Evolutionary conservation across 1,284 basidiomycete genomes (phyloP).

Genomic region (Mycena sp.): DNA sequence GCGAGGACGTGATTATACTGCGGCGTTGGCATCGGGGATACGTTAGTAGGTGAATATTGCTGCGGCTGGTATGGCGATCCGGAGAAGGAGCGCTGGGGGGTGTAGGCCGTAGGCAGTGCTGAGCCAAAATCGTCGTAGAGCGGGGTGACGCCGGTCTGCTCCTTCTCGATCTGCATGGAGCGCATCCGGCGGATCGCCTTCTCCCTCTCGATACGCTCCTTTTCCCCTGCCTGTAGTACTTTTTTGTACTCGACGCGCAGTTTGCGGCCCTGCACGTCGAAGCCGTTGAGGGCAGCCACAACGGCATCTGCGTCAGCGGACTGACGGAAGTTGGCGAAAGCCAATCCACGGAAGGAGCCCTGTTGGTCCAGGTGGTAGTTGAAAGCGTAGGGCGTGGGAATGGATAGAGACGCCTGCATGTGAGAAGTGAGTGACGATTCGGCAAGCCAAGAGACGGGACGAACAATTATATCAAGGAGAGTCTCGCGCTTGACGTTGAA

Average conservation of each 20-base stretch:
- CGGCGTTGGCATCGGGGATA: slow-evolving; percentile 66
- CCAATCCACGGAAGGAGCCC: slow-evolving; percentile 96
- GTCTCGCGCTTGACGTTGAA: slow-evolving; percentile 98
- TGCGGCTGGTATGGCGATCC: slow-evolving; percentile 65
- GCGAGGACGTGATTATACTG: slow-evolving; percentile 64
- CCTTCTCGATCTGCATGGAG: slow-evolving; percentile 93
- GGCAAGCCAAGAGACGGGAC: slow-evolving; percentile 41
- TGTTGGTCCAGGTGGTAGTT: slow-evolving; percentile 97
- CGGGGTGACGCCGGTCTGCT: slow-evolving; percentile 51
- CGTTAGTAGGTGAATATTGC: slow-evolving; percentile 68
- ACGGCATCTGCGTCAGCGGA: slow-evolving; percentile 94
- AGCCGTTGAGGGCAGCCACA: slow-evolving; percentile 94
- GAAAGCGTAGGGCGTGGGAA: slow-evolving; percentile 99
- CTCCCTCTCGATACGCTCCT: slow-evolving; percentile 98
- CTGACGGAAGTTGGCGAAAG: slow-evolving; percentile 98
- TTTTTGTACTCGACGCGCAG: slow-evolving; percentile 99
- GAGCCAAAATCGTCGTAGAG: slow-evolving; percentile 78
- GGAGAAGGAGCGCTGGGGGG: slow-evolving; percentile 73
- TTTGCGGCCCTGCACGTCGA: slow-evolving; percentile 98
- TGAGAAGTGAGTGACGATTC: slow-evolving; percentile 30
- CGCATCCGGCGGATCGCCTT: slow-evolving; percentile 99
- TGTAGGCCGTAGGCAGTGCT: slow-evolving; percentile 59
- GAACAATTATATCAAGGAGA: slow-evolving; percentile 93
- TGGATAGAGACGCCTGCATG: slow-evolving; percentile 84
- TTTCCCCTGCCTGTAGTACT: slow-evolving; percentile 97